Conservation (phyloP, 225 moss, liverwort and hornwort genomes). For the Physcomitrellopsis africana region DNA sequence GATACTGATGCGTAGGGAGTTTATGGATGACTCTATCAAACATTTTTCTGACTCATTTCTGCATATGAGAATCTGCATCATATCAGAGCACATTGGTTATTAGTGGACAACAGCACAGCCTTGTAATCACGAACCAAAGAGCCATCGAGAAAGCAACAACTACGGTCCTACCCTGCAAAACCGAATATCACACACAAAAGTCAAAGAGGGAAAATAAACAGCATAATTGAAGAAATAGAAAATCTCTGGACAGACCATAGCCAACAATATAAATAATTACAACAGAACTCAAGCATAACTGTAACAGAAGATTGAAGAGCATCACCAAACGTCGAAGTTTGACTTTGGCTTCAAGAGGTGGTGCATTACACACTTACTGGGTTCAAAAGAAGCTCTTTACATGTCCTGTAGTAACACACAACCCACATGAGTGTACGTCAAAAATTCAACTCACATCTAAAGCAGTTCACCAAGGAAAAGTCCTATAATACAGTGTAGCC, state of each 20-base stretch:
- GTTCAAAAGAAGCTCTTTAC: conserved; percentile 90
- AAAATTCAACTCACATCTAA: neutral
- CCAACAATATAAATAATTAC: neutral
- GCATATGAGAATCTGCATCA: conserved; percentile 88
- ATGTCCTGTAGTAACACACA: conserved; percentile 69
- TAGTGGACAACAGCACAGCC: neutral
- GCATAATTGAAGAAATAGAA: neutral
- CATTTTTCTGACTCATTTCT: conserved; percentile 99
- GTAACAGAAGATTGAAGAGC: neutral
- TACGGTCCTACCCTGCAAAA: neutral
- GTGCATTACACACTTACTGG: conserved; percentile 62
- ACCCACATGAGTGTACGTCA: neutral
- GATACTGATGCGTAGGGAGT: conserved; percentile 94
- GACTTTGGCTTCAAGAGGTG: neutral
- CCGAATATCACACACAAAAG: neutral
- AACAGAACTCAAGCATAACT: conserved; percentile 1
- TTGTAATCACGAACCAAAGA: neutral
- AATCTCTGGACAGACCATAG: neutral
- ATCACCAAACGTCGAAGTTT: neutral
- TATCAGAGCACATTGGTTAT: conserved; percentile 8
- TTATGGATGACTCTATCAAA: conserved; percentile 96
- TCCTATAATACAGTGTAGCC: neutral
- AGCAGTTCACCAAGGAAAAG: neutral
- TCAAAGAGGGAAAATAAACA: neutral
- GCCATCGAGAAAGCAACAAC: neutral